Percentiles rank a stretch among this genome's conserved stretches.
These are phyloP conservation scores for Sarocladium brachiariae DNA, from an alignment of 2,329 filamentous ascomycete genomes.

Conservation along the genomic window DNA sequence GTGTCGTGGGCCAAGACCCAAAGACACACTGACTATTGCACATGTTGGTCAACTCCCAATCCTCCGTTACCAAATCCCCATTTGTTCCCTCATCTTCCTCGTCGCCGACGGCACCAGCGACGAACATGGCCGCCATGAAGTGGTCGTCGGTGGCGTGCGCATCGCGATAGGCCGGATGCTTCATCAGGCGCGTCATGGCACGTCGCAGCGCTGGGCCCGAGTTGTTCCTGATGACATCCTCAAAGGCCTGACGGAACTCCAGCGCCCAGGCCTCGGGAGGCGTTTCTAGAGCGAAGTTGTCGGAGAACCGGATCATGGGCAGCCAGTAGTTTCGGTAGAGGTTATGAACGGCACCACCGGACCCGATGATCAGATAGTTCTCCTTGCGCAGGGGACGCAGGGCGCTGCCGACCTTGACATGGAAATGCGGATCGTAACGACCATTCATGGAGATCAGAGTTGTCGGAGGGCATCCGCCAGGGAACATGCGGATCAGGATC, in stretches of 20 bases:
- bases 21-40: conserved; percentile 54
- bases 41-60: conserved; percentile 61
- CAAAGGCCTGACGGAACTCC: conserved; percentile 59
- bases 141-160: conserved; percentile 66
- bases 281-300: conserved; percentile 14
- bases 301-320: conserved; percentile 52
- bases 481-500: conserved; percentile 65
- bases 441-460: conserved; percentile 35
- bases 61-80: conserved; percentile 46
- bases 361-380: conserved; percentile 46
- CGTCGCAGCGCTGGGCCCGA: conserved; percentile 47
- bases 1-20: conserved; percentile 21
- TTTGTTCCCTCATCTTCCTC: conserved; percentile 6
- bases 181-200: conserved; percentile 57
- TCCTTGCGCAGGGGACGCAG: conserved; percentile 48
- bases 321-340: conserved; percentile 61
- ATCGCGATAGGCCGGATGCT: conserved; percentile 58
- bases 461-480: conserved; percentile 55
- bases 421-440: conserved; percentile 33
- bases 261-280: conserved; percentile 40
- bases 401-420: conserved; percentile 47
- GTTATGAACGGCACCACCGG: conserved; percentile 61
- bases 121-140: conserved; percentile 60
- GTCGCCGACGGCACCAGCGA: conserved; percentile 42
- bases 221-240: conserved; percentile 43